Conservation (phyloP, 2,329 filamentous ascomycete genomes). For the Neonectria coccinea region DNA sequence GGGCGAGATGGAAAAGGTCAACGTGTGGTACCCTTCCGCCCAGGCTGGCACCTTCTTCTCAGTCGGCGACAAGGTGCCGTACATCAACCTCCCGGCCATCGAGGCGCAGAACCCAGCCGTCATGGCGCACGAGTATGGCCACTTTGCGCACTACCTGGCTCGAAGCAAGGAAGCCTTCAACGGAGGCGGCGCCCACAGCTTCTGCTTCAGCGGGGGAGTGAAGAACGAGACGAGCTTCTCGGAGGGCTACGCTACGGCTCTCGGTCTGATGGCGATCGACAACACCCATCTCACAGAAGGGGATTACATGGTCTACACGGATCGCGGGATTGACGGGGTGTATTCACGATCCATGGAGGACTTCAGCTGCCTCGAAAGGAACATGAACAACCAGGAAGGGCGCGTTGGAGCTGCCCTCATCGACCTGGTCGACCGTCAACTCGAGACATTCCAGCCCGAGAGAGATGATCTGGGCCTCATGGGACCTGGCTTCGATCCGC, state of each 20-base stretch:
- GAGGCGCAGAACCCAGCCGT: constrained; percentile 6
- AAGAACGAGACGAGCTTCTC: background rate
- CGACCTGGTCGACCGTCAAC: constrained; percentile 1
- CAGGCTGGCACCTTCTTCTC: background rate
- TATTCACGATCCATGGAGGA: background rate
- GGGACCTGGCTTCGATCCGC: background rate
- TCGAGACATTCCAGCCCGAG: background rate
- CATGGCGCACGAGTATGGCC: constrained; percentile 10
- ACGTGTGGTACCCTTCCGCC: background rate
- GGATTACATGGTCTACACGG: background rate
- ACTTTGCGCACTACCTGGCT: constrained; percentile 7
- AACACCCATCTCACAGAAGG: constrained; percentile 1
- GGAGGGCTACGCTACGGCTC: constrained; percentile 9
- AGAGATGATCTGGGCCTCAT: background rate
- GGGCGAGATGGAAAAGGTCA: background rate
- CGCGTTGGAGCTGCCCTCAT: constrained; percentile 1
- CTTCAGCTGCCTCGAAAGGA: background rate
- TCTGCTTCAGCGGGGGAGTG: background rate
- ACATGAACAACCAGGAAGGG: constrained; percentile 6
- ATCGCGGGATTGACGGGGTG: background rate
- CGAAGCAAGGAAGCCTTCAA: background rate
- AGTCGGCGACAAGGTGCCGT: background rate
- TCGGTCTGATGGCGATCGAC: constrained; percentile 10
- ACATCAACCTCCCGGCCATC: constrained; percentile 2
- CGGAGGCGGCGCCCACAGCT: background rate